Base-by-base conservation (phyloP, 2,329 filamentous ascomycete species). In the Talaromyces islandicus region DNA sequence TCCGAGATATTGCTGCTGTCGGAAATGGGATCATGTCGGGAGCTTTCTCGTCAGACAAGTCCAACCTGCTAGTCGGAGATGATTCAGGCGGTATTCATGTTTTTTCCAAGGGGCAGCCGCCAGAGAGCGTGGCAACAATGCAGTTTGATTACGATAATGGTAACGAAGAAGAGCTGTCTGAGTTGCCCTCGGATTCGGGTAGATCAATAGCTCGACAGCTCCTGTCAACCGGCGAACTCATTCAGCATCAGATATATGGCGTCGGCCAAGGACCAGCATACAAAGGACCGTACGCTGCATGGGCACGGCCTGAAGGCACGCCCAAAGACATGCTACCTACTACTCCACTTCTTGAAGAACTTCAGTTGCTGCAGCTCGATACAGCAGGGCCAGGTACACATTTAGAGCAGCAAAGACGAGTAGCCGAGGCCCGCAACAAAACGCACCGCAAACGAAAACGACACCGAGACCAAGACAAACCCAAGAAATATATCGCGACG, bases 11-110 rank as follows among this genome's bases (percentile, higher is more conserved):
- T 1, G 75, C 77, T 1, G 73, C 70, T 0, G 71, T 83, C 10
- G 67, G 78, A 4, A 80, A 82, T 3, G 84, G 81, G 1, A 77
- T 87, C 52, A 84, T 85, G 78, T 81, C 80, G 12, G 85, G 83
- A 1, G 74, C 79, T 0, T 85, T 86, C 60, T 85, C 80, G 43
- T 74, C 77, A 0, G 84, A 87, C 64, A 77, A 77, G 41, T 78
- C 80, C 4, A 80, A 81, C 32, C 74, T 88, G 4, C 69, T 87
- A 1, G 65, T 87, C 14, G 85, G 85, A 2, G 84, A 85, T 67
- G 81, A 82, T 19, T 77, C 79, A 25, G 83, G 83, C 1, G 79
- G 80, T 0, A 68, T 87, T 25, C 81, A 83, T 61, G 65, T 86
- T 0, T 73, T 87, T 1, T 75, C 76, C 9, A 71, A 72, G 24